Base-by-base conservation (phyloP, 2,329 filamentous ascomycete genomes). In the Fusarium palustre region DNA sequence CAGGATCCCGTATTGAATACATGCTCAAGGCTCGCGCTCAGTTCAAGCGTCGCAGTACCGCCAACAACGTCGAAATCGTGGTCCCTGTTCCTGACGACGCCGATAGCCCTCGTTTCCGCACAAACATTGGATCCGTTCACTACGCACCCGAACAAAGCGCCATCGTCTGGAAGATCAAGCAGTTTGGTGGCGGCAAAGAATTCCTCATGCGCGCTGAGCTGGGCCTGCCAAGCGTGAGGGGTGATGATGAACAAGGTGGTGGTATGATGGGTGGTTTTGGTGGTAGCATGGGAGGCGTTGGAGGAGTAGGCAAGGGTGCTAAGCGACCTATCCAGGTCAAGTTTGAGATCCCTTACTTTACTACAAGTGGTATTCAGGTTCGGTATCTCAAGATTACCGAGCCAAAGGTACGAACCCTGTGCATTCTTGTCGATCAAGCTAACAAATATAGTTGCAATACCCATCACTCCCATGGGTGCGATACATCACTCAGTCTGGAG, bases 281-380 rank as follows among this genome's bases (percentile, higher is more conserved):
- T 68, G 95, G 95, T 22, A 97, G 93, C 78, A 97, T 97, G 94
- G 95, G 95, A 62, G 95, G 95, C 69, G 88, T 96, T 30, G 90
- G 87, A n/a, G 86, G 89, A 7, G 80, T 82, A 22, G 90, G 89
- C 61, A 98, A 98, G 83, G 92, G 92, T 22, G 88, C 88, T 59
- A 99, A 98, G 86, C 86, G 96, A 73, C 96, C 96, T 1, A 99
- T 99, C 76, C 95, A 94, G 80, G 96, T 99, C 83, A 99, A 99
- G 84, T 99, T 99, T 79, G 96, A 99, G 84, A 99, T 99, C 77
- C 96, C 96, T n/a, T 99, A 99, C 82, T 99, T 99, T 79, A 99
- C 96, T n/a, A 99, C 97, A 5, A 97, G 92, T 82, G 96, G 96
- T 70, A 99, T 99, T 74, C 97, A 99, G 81, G 96, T 99, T 76